These are phyloP conservation scores for Cryptococcus deneoformans DNA, from an alignment of 1,284 basidiomycete species.

Conservation along the genomic window DNA sequence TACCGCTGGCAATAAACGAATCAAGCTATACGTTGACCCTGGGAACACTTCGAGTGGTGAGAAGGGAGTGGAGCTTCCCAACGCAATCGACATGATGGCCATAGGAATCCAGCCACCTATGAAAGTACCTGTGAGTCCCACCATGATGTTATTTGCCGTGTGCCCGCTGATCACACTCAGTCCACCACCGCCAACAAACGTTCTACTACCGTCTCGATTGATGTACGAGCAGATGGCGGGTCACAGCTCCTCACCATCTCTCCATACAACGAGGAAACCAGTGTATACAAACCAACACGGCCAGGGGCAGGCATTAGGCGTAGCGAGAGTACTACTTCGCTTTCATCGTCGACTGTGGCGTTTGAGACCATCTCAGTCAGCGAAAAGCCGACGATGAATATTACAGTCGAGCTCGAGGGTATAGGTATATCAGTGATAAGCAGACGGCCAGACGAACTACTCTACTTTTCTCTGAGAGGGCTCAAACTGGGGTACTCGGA, in stretches of 20 bases:
- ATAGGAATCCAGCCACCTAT: conserved; percentile 92
- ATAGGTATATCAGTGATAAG: conserved; percentile 93
- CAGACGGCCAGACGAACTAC: conserved; percentile 79
- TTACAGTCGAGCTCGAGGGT: conserved; percentile 80
- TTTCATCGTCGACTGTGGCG: conserved; percentile 49
- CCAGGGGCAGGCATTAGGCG: conserved; percentile 48
- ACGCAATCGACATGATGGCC: conserved; percentile 89
- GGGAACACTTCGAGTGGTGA: neutral
- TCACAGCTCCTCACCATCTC: conserved; percentile 86
- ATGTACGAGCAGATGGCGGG: conserved; percentile 86
- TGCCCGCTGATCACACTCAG: neutral
- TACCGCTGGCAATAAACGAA: conserved; percentile 75
- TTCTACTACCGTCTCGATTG: conserved; percentile 74
- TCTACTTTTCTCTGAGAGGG: conserved; percentile 81
- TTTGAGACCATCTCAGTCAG: conserved; percentile 85
- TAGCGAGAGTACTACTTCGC: conserved; percentile 29
- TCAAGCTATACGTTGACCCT: conserved; percentile 64
- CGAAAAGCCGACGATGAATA: conserved; percentile 63
- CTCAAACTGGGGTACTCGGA: conserved; percentile 85
- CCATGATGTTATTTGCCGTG: neutral
- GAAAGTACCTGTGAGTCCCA: conserved; percentile 57
- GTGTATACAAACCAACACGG: conserved; percentile 80
- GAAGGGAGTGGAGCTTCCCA: conserved; percentile 52
- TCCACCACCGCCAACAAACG: conserved; percentile 31
- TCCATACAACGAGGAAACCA: conserved; percentile 80